Evolutionary conservation across 495 filamentous ascomycete species (phyloP), one percentile per base, ranked within the genome.

Genomic region (Tetracladium marchalianum): DNA sequence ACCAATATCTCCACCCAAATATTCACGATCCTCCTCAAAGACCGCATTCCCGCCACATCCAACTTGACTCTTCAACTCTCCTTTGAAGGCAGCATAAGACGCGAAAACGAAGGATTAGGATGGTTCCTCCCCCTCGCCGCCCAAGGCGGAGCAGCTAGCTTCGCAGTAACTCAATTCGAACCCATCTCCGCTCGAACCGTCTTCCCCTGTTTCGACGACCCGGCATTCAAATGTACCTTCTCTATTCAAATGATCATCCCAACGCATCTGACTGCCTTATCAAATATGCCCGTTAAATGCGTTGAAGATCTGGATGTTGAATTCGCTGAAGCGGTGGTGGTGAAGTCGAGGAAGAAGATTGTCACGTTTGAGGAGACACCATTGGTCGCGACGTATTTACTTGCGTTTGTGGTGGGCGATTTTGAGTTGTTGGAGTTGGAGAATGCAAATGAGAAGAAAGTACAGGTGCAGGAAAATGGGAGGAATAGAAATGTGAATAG

Each of bases 171-270:
- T 0, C 79, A 82, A 67, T 78, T 82, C 71, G 79, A 83, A 56
- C 72, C 80, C 16, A 82, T 78, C 6, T 79, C 81, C 62, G 76
- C 77, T 35, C 66, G 80, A 39, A 66, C 77, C 41, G 78, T 79
- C 11, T 82, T 83, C 64, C 80, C 80, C 19, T 83, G 80, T 63
- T 82, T 81, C 55, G 80, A 84, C 57, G 80, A 84, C 64, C 80
- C 80, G 12, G 80, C 77, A 8, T 66, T 84, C 49, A 84, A 84
- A 63, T 75, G 80, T 46, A 69, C 72, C 53, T 84, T 79, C 65
- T 77, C 80, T 7, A 67, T 83, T 34, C 82, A 77, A 6, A 63
- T 84, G 37, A 62, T 82, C 43, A 77, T 78, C 0, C 77, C 81
- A 56, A 72, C 80, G 58, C 60, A 71, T 47, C 65, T 77, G 66